A percentile compares a stretch with the other conserved stretches of the same genome.
Evolutionary conservation across 2,329 filamentous ascomycete species (phyloP).

Genomic region (Trichoderma koningii): DNA sequence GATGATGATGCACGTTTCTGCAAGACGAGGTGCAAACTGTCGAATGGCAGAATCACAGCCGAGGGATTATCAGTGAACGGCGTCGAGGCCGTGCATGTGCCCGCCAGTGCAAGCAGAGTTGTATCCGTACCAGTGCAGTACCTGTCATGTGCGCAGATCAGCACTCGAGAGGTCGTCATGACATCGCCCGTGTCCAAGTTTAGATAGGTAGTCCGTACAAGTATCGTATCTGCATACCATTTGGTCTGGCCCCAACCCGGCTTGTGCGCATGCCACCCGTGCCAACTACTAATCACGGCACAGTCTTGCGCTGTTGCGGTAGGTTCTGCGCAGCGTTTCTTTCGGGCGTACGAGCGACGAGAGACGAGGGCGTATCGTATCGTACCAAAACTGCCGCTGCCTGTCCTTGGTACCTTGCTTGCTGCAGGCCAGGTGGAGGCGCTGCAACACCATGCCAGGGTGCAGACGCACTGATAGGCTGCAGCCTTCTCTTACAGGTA

Average conservation of each 20-base stretch:
- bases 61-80: slow-evolving; percentile 16
- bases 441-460: slow-evolving; percentile 8
- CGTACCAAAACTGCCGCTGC: too few species aligned
- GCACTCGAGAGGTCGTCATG: slow-evolving; percentile 5
- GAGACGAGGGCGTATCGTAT: background rate
- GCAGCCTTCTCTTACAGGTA: background rate
- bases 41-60: slow-evolving; percentile 25
- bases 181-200: slow-evolving; percentile 9
- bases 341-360: background rate
- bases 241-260: background rate
- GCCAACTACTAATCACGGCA: slow-evolving; percentile 15
- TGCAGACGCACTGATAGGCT: slow-evolving; percentile 8
- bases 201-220: background rate
- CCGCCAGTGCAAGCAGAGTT: background rate
- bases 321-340: slow-evolving; percentile 4
- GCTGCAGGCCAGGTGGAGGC: slow-evolving; percentile 25
- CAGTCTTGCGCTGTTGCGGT: background rate
- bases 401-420: slow-evolving; percentile 17
- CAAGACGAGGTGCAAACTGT: background rate
- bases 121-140: background rate
- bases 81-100: slow-evolving; percentile 7
- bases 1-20: background rate
- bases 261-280: slow-evolving; percentile 9
- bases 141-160: slow-evolving; percentile 19
- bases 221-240: background rate